A percentile compares a stretch with the other conserved stretches of the same genome.
Evolutionary conservation across 2,329 filamentous ascomycete genomes (phyloP).

Genomic region (Microcyclospora tardicrescens): DNA sequence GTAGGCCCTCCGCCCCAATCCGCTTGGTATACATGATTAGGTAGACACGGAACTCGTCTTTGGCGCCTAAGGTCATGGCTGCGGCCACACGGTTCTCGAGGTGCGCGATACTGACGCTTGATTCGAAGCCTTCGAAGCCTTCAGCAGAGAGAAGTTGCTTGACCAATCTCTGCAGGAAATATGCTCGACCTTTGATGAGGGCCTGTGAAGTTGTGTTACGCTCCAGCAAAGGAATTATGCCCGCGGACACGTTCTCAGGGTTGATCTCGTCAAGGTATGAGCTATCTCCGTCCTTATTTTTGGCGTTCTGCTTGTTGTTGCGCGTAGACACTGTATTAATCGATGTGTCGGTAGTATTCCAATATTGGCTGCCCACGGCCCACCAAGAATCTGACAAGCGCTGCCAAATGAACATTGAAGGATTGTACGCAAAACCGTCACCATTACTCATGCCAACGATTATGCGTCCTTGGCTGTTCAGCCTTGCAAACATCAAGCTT

Average conservation of each 20-base stretch:
- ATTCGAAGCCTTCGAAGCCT: constrained; percentile 85
- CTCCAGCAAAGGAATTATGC: constrained; percentile 85
- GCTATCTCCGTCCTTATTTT: constrained; percentile 25
- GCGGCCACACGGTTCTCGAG: constrained; percentile 90
- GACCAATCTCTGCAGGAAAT: constrained; percentile 80
- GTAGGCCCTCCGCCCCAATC: constrained; percentile 76
- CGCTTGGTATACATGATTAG: constrained; percentile 98
- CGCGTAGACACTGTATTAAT: constrained; percentile 62
- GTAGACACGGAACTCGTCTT: constrained; percentile 87
- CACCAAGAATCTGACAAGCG: constrained; percentile 95
- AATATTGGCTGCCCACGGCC: constrained; percentile 95
- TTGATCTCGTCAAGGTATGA: constrained; percentile 38
- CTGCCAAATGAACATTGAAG: constrained; percentile 82
- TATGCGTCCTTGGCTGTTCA: constrained; percentile 77
- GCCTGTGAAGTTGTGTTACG: constrained; percentile 90
- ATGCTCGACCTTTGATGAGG: constrained; percentile 79
- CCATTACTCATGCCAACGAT: constrained; percentile 89
- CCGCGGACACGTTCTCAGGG: constrained; percentile 60
- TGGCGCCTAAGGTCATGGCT: constrained; percentile 68
- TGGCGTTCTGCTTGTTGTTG: constrained; percentile 26
- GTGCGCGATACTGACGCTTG: constrained; percentile 82
- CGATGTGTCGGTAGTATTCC: constrained; percentile 92
- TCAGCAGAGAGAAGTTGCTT: constrained; percentile 79
- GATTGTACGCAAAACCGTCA: constrained; percentile 83
- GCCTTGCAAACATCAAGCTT: constrained; percentile 75